These are phyloP conservation scores for Colletotrichum sidae DNA, from an alignment of 2,329 filamentous ascomycete species.

Conservation along the genomic window DNA sequence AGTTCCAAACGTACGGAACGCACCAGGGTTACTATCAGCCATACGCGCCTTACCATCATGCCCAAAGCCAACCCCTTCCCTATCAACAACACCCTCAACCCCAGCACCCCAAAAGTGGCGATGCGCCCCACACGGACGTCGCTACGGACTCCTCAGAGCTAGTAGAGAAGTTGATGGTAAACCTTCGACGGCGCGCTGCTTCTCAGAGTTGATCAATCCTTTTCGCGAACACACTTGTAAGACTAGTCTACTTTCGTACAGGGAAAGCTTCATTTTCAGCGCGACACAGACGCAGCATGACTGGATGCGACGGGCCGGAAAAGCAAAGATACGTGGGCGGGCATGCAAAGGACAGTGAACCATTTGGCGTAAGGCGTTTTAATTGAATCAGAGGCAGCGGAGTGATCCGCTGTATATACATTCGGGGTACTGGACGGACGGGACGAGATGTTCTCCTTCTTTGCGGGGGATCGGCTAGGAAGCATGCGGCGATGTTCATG, in stretches of 20 bases:
- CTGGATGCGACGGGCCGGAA: no score
- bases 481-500: no score
- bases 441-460: no score
- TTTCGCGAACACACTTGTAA: not conserved
- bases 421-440: no score
- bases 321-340: no score
- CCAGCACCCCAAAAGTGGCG: conserved; percentile 7
- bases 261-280: conserved; percentile 4
- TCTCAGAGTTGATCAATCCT: conserved; percentile 23
- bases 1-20: conserved; percentile 20
- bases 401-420: no score
- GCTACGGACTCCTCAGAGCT: conserved; percentile 59
- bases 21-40: conserved; percentile 23
- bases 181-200: conserved; percentile 55
- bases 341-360: no score
- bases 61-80: not conserved
- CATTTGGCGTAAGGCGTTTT: no score
- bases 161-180: conserved; percentile 64
- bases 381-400: no score
- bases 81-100: not conserved
- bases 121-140: conserved; percentile 53
- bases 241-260: conserved; percentile 2
- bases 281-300: conserved; percentile 17
- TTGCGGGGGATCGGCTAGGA: no score
- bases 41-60: conserved; percentile 26